Evolutionary conservation across 306 rosid species (phyloP).

Genomic region (Glycine latifolia): DNA sequence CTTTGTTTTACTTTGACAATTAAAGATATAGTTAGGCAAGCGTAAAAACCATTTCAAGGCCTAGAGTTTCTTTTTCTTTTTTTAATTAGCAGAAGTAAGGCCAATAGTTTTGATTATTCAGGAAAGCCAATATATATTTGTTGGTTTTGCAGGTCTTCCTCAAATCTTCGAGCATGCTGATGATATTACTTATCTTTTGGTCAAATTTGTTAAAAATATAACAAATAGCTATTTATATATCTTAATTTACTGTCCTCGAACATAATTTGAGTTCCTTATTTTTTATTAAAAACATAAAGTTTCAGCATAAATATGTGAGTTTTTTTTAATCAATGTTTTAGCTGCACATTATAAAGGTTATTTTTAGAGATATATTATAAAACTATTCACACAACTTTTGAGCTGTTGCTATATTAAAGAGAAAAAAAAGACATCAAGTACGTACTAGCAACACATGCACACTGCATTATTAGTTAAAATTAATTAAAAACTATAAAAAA

Average conservation of each 20-base stretch:
- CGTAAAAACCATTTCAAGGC: conserved; percentile 35
- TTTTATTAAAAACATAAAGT: not conserved
- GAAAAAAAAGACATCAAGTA: not conserved
- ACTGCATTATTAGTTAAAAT: no score
- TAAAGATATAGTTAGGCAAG: conserved; percentile 41
- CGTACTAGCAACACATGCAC: no score
- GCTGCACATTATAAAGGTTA: not conserved
- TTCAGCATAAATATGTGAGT: not conserved
- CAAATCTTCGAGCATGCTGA: not conserved
- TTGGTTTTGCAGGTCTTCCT: not conserved
- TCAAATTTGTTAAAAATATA: not conserved
- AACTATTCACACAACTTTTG: not conserved
- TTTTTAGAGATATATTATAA: not conserved
- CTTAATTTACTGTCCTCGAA: not conserved
- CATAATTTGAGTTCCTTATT: not conserved
- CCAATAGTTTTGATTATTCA: not conserved
- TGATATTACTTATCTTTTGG: not conserved
- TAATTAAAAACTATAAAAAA: no score
- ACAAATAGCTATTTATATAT: not conserved
- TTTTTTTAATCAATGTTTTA: no score
- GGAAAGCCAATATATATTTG: not conserved
- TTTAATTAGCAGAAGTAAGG: not conserved
- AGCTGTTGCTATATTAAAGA: not conserved
- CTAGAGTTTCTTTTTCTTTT: not conserved
- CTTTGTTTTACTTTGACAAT: conserved; percentile 51